Base-by-base conservation (phyloP, 176 grass and related monocot genomes). In the Hsuehochloa calcarea region DNA sequence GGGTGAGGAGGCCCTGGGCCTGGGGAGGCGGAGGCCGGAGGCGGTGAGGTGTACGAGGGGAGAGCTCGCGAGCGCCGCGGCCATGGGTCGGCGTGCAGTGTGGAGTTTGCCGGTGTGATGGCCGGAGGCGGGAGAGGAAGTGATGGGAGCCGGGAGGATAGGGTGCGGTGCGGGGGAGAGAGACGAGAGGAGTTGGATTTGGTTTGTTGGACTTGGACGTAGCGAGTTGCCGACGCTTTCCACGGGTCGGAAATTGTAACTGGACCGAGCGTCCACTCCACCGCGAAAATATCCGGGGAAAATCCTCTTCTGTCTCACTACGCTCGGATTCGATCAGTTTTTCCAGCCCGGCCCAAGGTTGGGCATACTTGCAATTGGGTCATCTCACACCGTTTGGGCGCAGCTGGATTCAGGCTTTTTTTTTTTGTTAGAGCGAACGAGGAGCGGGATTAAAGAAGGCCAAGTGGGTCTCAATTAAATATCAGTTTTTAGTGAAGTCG, bases 61-160 rank as follows among this genome's bases (percentile, higher is more conserved):
- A 20, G 85, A 75, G 89, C 75, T 87, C 85, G 85, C 85, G 13
- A 87, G 74, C 68, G 85, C 73, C 73, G 73, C 62, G 5, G 83
- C 85, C 89, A 91, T 91, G 68, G 70, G 47, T 65, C 35, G 79
- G 35, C 64, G 47, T 29, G 46, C 68, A 26, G 69, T 26, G 51
- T 8, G 75, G 60, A 23, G 66, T 41, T 34, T 15, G 77, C 61
- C 22, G 77, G 47, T 23, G 29, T n/a, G 61, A 60, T 68, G 79
- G 80, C 40, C 51, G 51, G 51, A 38, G 39, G 78, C 72, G 74
- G 46, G 74, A 79, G 66, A 67, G 13, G 62, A 7, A 52, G 31
- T 10, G 8, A 27, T n/a, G 54, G 72, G 39, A 41, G 39, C 39
- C 39, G 39, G 10, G 75, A 83, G 60, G 77, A 74, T 47, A 87